A percentile compares a stretch with the other conserved stretches of the same genome.
phyloP scores from a whole-genome alignment of 2,329 filamentous ascomycete species.

The Sporothrix schenckii region DNA sequence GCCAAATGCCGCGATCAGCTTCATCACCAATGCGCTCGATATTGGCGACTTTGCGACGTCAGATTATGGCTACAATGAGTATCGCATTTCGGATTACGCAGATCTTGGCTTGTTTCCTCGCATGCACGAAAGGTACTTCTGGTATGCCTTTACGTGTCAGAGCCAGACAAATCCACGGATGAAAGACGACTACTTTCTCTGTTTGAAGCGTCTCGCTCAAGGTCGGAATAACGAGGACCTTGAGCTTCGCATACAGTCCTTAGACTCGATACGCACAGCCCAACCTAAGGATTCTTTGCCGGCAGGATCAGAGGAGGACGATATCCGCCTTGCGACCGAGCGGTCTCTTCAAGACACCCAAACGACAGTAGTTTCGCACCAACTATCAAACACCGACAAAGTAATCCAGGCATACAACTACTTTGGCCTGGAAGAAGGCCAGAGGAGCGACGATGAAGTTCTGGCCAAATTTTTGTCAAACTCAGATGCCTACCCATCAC shows the following conservation, averaged over 20 bases:
- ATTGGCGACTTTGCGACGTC: slow-evolving; percentile 32
- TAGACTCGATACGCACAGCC: slow-evolving; percentile 32
- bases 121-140: slow-evolving; percentile 39
- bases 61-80: background rate
- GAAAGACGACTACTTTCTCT: slow-evolving; percentile 34
- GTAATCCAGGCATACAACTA: slow-evolving; percentile 38
- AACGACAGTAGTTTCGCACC: background rate
- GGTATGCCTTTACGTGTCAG: slow-evolving; percentile 40
- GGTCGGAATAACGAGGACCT: slow-evolving; percentile 38
- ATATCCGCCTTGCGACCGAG: slow-evolving; percentile 36
- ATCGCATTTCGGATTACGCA: slow-evolving; percentile 35
- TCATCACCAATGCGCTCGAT: slow-evolving; percentile 35
- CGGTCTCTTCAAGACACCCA: slow-evolving; percentile 33
- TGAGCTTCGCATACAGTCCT: slow-evolving; percentile 33
- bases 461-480: slow-evolving; percentile 38
- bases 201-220: slow-evolving; percentile 35
- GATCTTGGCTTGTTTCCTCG: slow-evolving; percentile 37
- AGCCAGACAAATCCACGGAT: slow-evolving; percentile 36
- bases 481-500: slow-evolving; percentile 38
- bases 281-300: slow-evolving; percentile 8
- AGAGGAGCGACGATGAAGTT: slow-evolving; percentile 35
- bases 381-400: slow-evolving; percentile 13
- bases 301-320: slow-evolving; percentile 32
- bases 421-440: slow-evolving; percentile 36
- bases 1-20: slow-evolving; percentile 40